These are phyloP conservation scores for Coemansia sp. DNA, from an alignment of 192 early-diverging fungal species.

Conservation along the genomic window DNA sequence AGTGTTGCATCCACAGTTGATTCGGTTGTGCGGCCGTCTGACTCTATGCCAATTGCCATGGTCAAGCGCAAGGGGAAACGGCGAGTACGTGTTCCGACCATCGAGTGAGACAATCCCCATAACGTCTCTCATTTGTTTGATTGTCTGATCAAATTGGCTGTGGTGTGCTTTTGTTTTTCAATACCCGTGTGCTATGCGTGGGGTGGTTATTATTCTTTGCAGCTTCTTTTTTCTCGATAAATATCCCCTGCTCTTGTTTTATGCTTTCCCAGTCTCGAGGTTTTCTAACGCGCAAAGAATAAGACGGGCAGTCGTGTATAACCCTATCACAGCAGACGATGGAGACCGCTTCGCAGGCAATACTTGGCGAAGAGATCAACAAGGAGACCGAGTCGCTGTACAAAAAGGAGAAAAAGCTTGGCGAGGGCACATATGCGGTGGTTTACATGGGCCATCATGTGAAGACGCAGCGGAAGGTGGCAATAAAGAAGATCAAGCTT, in stretches of 20 bases:
- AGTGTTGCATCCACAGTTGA: slow-evolving; percentile 16
- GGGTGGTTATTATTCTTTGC: too few relatives aligned
- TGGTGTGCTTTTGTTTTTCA: too few relatives aligned
- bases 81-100: slow-evolving; percentile 47
- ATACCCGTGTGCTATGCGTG: too few relatives aligned
- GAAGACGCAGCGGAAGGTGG: slow-evolving; percentile 71
- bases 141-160: too few relatives aligned
- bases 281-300: too few relatives aligned
- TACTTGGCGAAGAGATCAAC: slow-evolving; percentile 66
- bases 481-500: slow-evolving; percentile 97
- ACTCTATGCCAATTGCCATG: slow-evolving; percentile 11
- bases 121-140: too few relatives aligned
- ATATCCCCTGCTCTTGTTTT: too few relatives aligned
- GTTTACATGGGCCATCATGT: slow-evolving; percentile 76
- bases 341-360: slow-evolving; percentile 24
- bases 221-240: too few relatives aligned
- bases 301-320: too few relatives aligned
- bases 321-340: neutral
- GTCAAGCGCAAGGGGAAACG: slow-evolving; percentile 55
- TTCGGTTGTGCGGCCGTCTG: slow-evolving; percentile 6
- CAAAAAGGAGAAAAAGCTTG: slow-evolving; percentile 85
- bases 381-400: slow-evolving; percentile 69
- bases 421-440: slow-evolving; percentile 96
- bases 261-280: too few relatives aligned
- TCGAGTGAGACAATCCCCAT: slow-evolving; percentile 19